Percentiles rank a stretch among this genome's conserved stretches.
These are phyloP conservation scores for Pseudopithomyces maydicus DNA, from an alignment of 2,329 filamentous ascomycete species.

Conservation along the genomic window DNA sequence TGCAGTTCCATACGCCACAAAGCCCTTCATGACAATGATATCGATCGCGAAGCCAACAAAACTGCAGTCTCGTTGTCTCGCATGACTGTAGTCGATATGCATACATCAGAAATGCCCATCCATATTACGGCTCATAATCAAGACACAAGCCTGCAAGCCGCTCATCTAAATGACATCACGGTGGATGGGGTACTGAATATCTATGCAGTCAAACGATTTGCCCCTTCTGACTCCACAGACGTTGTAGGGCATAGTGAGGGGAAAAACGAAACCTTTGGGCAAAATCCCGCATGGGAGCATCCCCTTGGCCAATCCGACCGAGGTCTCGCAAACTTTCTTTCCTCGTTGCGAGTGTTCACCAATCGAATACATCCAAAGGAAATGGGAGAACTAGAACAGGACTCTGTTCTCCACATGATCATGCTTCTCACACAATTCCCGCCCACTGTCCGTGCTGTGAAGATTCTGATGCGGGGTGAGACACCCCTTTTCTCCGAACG, in stretches of 20 bases:
- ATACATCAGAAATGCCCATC: conserved; percentile 36
- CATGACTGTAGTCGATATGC: conserved; percentile 28
- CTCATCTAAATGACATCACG: too few relatives aligned
- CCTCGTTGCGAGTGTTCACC: conserved; percentile 40
- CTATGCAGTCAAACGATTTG: too few relatives aligned
- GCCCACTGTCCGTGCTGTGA: conserved; percentile 39
- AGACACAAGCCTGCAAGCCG: conserved; percentile 14
- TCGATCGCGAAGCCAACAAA: too few relatives aligned
- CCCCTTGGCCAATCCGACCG: conserved; percentile 33
- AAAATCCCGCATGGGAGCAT: conserved; percentile 32
- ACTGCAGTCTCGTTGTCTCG: not conserved
- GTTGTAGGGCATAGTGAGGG: too few relatives aligned
- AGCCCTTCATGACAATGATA: too few relatives aligned
- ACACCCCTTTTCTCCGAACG: conserved; percentile 21
- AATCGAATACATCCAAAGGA: conserved; percentile 5
- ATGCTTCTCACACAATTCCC: conserved; percentile 38
- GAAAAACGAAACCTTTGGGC: conserved; percentile 26
- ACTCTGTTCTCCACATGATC: conserved; percentile 37
- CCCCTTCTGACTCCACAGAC: too few relatives aligned
- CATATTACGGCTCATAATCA: conserved; percentile 20
- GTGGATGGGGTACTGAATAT: too few relatives aligned
- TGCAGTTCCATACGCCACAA: too few relatives aligned
- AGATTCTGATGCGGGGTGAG: conserved; percentile 40
- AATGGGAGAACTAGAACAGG: conserved; percentile 26
- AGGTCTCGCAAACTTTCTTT: conserved; percentile 42